Conservation (phyloP, 208 protist genomes). For the Crithidia mellificae region DNA sequence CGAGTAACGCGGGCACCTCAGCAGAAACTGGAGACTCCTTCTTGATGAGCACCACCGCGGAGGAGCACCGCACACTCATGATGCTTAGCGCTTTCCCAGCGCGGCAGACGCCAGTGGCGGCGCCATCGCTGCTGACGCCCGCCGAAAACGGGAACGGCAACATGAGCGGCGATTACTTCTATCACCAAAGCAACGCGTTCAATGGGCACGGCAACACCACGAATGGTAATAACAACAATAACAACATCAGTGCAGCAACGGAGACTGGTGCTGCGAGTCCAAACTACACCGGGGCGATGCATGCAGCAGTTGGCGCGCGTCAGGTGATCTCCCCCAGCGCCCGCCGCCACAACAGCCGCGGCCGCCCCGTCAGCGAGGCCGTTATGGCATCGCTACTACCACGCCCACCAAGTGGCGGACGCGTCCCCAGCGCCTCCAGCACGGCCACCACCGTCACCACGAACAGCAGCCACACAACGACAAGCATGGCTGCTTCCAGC, state of each 20-base stretch:
- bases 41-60: slow-evolving; percentile 6
- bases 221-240: too few species aligned
- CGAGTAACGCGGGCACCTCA: not conserved
- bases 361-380: not conserved
- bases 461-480: slow-evolving; percentile 1
- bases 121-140: slow-evolving; percentile 6
- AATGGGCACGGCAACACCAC: not conserved
- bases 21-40: slow-evolving; percentile 6
- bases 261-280: too few species aligned
- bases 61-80: slow-evolving; percentile 15
- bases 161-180: not conserved
- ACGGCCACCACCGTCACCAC: not conserved
- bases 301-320: not conserved
- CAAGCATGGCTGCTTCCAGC: too few species aligned
- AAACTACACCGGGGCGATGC: too few species aligned
- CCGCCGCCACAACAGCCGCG: not conserved
- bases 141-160: not conserved
- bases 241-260: too few species aligned
- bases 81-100: slow-evolving; percentile 12
- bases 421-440: not conserved
- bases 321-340: slow-evolving; percentile 6
- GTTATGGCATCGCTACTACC: not conserved
- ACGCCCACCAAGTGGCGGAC: not conserved
- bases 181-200: not conserved
- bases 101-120: slow-evolving; percentile 4